Evolutionary conservation across 257 asterid species (phyloP), one percentile per base, ranked within the genome.

Genomic region (Coffea canephora): DNA sequence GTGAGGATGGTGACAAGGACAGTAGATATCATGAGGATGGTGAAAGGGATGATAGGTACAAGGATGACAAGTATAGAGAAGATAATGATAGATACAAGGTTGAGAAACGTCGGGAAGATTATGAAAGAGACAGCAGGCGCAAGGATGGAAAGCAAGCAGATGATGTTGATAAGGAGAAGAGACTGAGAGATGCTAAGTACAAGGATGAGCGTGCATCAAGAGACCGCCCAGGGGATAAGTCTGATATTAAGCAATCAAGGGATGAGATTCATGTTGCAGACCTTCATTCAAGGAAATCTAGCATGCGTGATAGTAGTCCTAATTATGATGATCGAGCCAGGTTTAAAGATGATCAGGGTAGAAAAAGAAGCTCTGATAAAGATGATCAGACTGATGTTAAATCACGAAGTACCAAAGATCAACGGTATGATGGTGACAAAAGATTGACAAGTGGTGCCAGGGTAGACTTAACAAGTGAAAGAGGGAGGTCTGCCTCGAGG

Each of bases 401-500:
- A 88, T 90, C 97, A 62, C 90, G 89, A 82, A 82, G 86, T 85
- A 69, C 91, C 41, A 91, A 90, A 87, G 97, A 90, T 80, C 95
- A 88, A 73, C 86, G 93, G 74, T 85, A 88, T 77, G 96, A 91
- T 71, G 78, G 83, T 45, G 98, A 92, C 66, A 92, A 83, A 91
- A 89, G 87, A 83, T 88, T 95, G 76, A 79, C 82, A 23, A 85
- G 86, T 82, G 78, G 83, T 84, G 82, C 83, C 23, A 88, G 89
- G 84, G 70, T 84, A 59, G 95, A 95, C 77, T 71, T 80, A 2
- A 76, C 79, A 72, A 71, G 87, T 83, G 96, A 95, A 73, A 87
- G 93, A 88, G 96, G 87, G 78, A 87, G 94, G 87, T 88, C 96
- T 69, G 46, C 88, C 81, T 87, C 98, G 61, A 91, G 91, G 79